A percentile compares a stretch with the other conserved stretches of the same genome.
phyloP scores from a whole-genome alignment of 2,329 filamentous ascomycete genomes.

The Paraphaeosphaeria sporulosa region DNA sequence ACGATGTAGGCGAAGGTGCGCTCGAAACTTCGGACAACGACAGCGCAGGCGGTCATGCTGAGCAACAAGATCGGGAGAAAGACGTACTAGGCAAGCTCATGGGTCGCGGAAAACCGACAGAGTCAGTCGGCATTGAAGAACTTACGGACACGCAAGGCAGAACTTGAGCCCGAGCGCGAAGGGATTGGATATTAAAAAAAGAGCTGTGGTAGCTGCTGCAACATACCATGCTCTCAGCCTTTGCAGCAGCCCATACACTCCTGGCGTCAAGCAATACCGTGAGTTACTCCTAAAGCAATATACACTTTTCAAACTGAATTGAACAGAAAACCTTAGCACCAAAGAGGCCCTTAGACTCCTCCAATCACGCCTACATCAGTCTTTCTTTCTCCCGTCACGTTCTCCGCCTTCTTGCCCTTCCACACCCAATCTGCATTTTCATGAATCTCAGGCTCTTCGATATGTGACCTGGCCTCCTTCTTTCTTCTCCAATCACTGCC shows the following conservation, averaged over 20 bases:
- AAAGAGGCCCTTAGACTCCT: neutral
- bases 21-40: conserved; percentile 26
- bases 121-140: conserved; percentile 39
- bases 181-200: neutral
- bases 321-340: neutral
- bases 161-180: neutral
- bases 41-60: conserved; percentile 27
- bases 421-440: conserved; percentile 59
- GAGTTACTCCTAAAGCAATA: neutral
- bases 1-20: conserved; percentile 22
- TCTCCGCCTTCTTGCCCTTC: conserved; percentile 34
- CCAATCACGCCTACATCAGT: conserved; percentile 1
- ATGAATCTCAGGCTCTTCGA: conserved; percentile 59
- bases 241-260: neutral
- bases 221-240: neutral
- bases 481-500: conserved; percentile 61
- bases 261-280: neutral
- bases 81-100: conserved; percentile 49
- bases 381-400: neutral
- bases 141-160: conserved; percentile 21
- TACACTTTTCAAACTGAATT: neutral
- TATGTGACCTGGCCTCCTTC: conserved; percentile 60
- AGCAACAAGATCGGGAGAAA: conserved; percentile 27
- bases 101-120: conserved; percentile 36
- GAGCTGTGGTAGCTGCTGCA: neutral